Conservation (phyloP, 176 grass and related monocot genomes). For the Alopecurus myosuroides region DNA sequence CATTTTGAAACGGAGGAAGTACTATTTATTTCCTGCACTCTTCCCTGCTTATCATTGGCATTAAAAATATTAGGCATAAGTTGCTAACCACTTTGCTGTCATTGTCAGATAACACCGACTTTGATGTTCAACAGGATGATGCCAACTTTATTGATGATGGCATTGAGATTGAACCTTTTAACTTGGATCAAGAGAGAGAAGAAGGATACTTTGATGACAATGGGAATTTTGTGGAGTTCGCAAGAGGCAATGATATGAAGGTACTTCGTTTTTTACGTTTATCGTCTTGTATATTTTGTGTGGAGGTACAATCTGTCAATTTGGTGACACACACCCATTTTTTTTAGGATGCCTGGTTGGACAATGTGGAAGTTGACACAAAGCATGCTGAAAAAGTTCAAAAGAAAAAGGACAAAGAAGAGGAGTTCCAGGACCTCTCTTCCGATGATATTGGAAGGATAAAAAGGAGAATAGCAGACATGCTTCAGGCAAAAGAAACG, state of each 20-base stretch:
- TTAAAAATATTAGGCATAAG: background rate
- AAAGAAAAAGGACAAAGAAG: slow-evolving; percentile 44
- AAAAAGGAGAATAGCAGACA: slow-evolving; percentile 81
- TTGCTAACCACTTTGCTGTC: background rate
- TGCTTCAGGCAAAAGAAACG: slow-evolving; percentile 82
- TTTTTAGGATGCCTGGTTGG: slow-evolving; percentile 90
- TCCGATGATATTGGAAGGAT: slow-evolving; percentile 83
- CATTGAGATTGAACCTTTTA: slow-evolving; percentile 92
- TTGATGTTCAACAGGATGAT: slow-evolving; percentile 57
- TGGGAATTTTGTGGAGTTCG: slow-evolving; percentile 89
- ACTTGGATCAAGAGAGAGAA: slow-evolving; percentile 90
- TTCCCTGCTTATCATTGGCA: background rate
- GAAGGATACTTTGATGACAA: slow-evolving; percentile 93
- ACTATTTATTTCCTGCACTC: background rate
- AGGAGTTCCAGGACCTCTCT: slow-evolving; percentile 79
- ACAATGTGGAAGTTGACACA: slow-evolving; percentile 65
- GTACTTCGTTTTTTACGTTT: slow-evolving; percentile 32
- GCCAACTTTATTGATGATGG: slow-evolving; percentile 77
- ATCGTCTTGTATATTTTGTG: background rate
- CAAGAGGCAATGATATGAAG: slow-evolving; percentile 77
- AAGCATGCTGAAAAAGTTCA: slow-evolving; percentile 41
- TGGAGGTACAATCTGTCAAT: background rate
- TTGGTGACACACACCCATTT: slow-evolving; percentile 13
- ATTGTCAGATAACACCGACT: slow-evolving; percentile 32
- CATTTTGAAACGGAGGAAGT: too few relatives aligned